These are phyloP conservation scores for Sisymbrium altissimum DNA, from an alignment of 345 rosid genomes.

Conservation along the genomic window DNA sequence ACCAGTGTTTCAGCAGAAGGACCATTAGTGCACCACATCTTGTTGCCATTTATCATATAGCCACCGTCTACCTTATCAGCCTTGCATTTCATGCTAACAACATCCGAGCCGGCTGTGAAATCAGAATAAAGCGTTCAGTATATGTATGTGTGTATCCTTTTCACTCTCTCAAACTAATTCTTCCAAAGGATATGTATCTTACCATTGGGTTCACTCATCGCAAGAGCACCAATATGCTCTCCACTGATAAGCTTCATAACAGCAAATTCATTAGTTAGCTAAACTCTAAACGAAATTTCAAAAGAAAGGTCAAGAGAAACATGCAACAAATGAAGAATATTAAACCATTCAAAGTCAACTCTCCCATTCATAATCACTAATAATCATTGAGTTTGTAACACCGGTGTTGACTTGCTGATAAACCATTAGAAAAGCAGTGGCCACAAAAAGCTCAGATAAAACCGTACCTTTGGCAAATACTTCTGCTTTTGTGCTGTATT, in stretches of 20 bases:
- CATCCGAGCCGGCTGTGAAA: constrained; percentile 88
- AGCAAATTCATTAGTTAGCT: constrained; percentile 20
- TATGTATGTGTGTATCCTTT: neutral
- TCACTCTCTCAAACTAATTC: constrained; percentile 1
- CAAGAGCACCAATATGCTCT: constrained; percentile 95
- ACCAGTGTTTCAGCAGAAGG: constrained; percentile 94
- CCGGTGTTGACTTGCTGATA: neutral
- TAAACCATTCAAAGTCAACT: neutral
- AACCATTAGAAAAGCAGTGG: neutral
- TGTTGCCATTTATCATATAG: constrained; percentile 72
- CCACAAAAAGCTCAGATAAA: neutral
- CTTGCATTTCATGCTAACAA: constrained; percentile 95
- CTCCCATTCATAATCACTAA: neutral
- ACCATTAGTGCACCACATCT: constrained; percentile 99
- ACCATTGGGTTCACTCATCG: constrained; percentile 99
- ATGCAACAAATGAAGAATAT: neutral
- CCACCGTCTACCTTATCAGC: constrained; percentile 91
- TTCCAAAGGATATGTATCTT: constrained; percentile 25
- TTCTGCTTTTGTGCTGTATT: constrained; percentile 71
- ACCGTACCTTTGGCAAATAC: constrained; percentile 79
- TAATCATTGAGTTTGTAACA: neutral
- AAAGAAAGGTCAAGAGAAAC: too few species aligned
- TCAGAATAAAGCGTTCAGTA: neutral
- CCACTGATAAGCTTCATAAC: constrained; percentile 85
- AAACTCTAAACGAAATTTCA: neutral